A percentile compares a stretch with the other conserved stretches of the same genome.
phyloP scores from a whole-genome alignment of 371 early-diverging fungal species.

The Mortierella polycephala region DNA sequence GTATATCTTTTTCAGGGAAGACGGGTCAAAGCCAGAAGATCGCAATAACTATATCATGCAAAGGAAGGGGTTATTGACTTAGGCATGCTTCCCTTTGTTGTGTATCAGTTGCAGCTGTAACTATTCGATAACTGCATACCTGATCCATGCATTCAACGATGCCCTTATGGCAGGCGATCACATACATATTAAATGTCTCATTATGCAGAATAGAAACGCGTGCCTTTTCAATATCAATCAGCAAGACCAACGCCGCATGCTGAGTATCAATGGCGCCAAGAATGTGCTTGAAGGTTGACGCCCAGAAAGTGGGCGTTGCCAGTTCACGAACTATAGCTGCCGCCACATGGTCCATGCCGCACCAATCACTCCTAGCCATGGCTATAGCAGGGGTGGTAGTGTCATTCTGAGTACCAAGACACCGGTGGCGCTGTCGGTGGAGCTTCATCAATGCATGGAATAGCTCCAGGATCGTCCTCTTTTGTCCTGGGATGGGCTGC shows the following conservation, averaged over 20 bases:
- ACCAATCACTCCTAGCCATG: not conserved
- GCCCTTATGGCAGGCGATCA: constrained; percentile 10
- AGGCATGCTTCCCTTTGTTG: not conserved
- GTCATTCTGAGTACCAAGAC: not conserved
- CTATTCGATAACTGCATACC: constrained; percentile 6
- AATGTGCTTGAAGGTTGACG: constrained; percentile 54
- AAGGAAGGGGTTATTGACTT: not conserved
- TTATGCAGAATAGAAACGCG: not conserved
- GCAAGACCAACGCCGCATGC: constrained; percentile 11
- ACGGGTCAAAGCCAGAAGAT: not conserved
- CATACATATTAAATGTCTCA: not conserved
- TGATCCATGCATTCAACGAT: constrained; percentile 10
- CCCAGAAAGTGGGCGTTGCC: constrained; percentile 80
- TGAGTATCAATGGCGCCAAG: not conserved
- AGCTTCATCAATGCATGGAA: constrained; percentile 35
- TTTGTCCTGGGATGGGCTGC: not conserved
- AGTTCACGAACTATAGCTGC: constrained; percentile 70
- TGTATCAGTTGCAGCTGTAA: not conserved
- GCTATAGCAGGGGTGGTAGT: no score
- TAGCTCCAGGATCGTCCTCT: constrained; percentile 24
- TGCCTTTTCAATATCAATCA: constrained; percentile 42
- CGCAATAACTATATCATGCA: constrained; percentile 1
- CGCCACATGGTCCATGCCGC: constrained; percentile 43
- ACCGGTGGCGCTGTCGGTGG: constrained; percentile 26
- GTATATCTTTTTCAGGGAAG: constrained; percentile 10